Conservation (phyloP, 1,284 basidiomycete genomes). For the Stygiomarasmius scandens region DNA sequence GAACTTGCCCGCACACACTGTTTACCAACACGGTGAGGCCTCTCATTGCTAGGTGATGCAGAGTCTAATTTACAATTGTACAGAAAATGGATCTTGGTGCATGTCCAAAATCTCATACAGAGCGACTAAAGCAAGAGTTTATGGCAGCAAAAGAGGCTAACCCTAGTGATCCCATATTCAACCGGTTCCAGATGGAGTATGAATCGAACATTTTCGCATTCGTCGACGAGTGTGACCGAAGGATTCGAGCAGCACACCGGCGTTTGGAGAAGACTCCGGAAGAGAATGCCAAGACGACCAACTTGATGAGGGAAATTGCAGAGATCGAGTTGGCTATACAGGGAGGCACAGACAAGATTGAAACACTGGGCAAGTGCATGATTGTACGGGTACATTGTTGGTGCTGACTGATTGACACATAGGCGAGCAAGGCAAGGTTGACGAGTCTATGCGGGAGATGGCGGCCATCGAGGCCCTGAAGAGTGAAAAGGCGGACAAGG, state of each 20-base stretch:
- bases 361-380: slow-evolving; percentile 73
- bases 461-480: slow-evolving; percentile 97
- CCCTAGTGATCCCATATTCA: slow-evolving; percentile 79
- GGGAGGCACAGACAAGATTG: slow-evolving; percentile 98
- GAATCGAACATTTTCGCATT: slow-evolving; percentile 94
- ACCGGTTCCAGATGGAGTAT: slow-evolving; percentile 90
- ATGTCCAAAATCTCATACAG: slow-evolving; percentile 96
- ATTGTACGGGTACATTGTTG: slow-evolving; percentile 16
- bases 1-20: slow-evolving; percentile 95
- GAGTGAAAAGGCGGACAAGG: slow-evolving; percentile 94
- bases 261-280: slow-evolving; percentile 98
- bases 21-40: slow-evolving; percentile 95
- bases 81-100: slow-evolving; percentile 99
- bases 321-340: slow-evolving; percentile 99
- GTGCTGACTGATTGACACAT: slow-evolving; percentile 13
- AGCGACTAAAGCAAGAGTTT: slow-evolving; percentile 93
- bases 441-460: slow-evolving; percentile 97
- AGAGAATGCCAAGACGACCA: slow-evolving; percentile 98
- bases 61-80: too few relatives aligned
- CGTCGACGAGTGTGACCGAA: slow-evolving; percentile 97
- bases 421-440: slow-evolving; percentile 97
- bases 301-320: slow-evolving; percentile 98
- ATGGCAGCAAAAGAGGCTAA: slow-evolving; percentile 75
- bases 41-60: neutral
- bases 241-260: slow-evolving; percentile 92